Conservation (phyloP, 441 rosid genomes). For the Pelargonium cotyledonis region DNA sequence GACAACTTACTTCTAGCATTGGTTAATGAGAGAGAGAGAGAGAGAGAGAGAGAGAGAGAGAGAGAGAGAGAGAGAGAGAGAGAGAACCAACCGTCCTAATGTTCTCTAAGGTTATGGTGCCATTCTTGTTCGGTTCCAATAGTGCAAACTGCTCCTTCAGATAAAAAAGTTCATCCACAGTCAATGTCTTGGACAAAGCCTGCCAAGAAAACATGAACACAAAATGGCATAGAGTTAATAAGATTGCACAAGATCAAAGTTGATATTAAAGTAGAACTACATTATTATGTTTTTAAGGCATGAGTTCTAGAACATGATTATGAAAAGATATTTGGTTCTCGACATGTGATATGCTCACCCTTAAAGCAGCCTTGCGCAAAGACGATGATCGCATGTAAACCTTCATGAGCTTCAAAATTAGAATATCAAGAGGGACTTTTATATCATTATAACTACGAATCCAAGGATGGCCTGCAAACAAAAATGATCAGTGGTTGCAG, state of each 20-base stretch:
- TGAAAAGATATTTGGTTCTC: too few species aligned
- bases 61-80: neutral
- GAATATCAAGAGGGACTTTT: constrained; percentile 71
- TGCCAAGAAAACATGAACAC: constrained; percentile 27
- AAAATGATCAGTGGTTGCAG: constrained; percentile 9
- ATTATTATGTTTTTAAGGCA: too few species aligned
- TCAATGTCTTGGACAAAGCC: constrained; percentile 84
- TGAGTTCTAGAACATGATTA: neutral
- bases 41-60: neutral
- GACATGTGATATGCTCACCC: constrained; percentile 40
- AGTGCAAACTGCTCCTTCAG: constrained; percentile 66
- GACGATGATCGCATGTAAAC: constrained; percentile 75
- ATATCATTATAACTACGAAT: constrained; percentile 39
- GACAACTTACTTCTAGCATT: constrained; percentile 13
- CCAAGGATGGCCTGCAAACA: constrained; percentile 93
- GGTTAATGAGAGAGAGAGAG: constrained; percentile 7
- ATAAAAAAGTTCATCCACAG: constrained; percentile 52
- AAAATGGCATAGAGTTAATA: constrained; percentile 2
- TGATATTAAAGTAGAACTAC: neutral
- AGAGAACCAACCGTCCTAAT: constrained; percentile 45
- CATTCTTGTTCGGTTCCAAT: constrained; percentile 59
- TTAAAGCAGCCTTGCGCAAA: constrained; percentile 83
- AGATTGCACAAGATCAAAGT: constrained; percentile 8
- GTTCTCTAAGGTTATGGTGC: constrained; percentile 61
- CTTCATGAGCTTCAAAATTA: constrained; percentile 64